Evolutionary conservation across 2,329 filamentous ascomycete genomes (phyloP), one percentile per base, ranked within the genome.

Genomic region (Conoideocrella luteorostrata): DNA sequence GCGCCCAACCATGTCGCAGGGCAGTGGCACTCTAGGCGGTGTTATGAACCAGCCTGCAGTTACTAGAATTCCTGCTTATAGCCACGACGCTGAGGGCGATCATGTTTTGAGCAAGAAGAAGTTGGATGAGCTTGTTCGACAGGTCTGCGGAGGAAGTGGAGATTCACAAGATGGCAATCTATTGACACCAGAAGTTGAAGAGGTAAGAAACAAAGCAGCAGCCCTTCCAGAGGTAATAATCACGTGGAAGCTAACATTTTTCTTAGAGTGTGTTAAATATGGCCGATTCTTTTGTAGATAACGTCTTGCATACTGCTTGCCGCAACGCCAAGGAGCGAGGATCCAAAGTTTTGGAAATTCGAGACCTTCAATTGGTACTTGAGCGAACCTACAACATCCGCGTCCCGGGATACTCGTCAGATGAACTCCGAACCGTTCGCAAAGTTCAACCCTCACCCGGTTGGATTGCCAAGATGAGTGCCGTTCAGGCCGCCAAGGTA

Each of bases 91-190:
- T 23, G 90, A 95, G 59, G 89, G 88, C 21, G 89, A 96, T 56
- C 84, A 90, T 34, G 86, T 98, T 1, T 72, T 98, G n/a, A 94
- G 86, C 69, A 96, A 96, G 78, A 94, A 95, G 70, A 97, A 95
- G 69, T 75, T 98, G 32, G 90, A 98, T 58, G 91, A 96, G 61
- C 75, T 98, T 29, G 90, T 97, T 7, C 81, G 90, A 40, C 91
- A 97, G 65, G 89, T 97, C 47, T 95, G 88, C 28, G 90, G 90
- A 43, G 85, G 84, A 9, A 82, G 80, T 21, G 77, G 80, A 1
- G 84, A 87, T 49, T 73, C 78, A n/a, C 76, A 80, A 38, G 84
- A 87, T 51, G 82, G 81, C 48, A 88, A 91, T 59, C 78, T 83
- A 29, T 69, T 97, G 52, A 88, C 88, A 22, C 88, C 93, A 1